Evolutionary conservation across 306 rosid genomes (phyloP), one percentile per base, ranked within the genome.

Genomic region (Rosa multiflora): DNA sequence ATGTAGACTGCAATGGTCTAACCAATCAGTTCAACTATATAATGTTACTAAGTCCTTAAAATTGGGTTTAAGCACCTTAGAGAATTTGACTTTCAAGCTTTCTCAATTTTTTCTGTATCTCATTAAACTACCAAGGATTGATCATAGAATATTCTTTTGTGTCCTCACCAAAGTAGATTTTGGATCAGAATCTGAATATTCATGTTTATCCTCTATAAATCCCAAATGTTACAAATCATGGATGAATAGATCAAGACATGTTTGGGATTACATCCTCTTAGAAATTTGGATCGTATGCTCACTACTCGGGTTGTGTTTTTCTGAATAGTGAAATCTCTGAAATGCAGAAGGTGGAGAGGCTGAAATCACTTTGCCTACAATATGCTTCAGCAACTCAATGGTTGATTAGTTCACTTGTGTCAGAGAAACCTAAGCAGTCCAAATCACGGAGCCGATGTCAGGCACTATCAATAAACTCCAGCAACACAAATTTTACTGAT

Each of bases 351-450:
- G 92, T 94, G 87, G 95, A 94, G 88, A 88, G 70, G 85, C 88
- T 94, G 71, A 90, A 92, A 80, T 86, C 90, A 53, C 87, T 94
- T 79, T 92, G 97, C 89, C 89, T 94, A 72, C 99, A 92, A 49
- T 94, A 91, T 81, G 93, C 97, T 37, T 94, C 99, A 44, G 91
- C 97, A 70, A 91, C 99, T 43, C 95, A 94, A 72, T 94, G 99
- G 97, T 84, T 94, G 78, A 87, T 94, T 62, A 83, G 69, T 76
- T 74, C 88, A 40, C 20, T 76, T 18, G 66, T 58, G 52, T 80
- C 59, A 15, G 85, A 81, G 71, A 91, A 78, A 80, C 42, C 83
- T 74, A 90, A 84, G 83, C 89, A 71, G 84, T 3, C 79, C 48
- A 91, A 87, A 85, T 88, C 88, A 43, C 87, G 83, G 74, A 82